These are phyloP conservation scores for Neospermospora avenae DNA, from an alignment of 2,329 filamentous ascomycete genomes.

Conservation along the genomic window DNA sequence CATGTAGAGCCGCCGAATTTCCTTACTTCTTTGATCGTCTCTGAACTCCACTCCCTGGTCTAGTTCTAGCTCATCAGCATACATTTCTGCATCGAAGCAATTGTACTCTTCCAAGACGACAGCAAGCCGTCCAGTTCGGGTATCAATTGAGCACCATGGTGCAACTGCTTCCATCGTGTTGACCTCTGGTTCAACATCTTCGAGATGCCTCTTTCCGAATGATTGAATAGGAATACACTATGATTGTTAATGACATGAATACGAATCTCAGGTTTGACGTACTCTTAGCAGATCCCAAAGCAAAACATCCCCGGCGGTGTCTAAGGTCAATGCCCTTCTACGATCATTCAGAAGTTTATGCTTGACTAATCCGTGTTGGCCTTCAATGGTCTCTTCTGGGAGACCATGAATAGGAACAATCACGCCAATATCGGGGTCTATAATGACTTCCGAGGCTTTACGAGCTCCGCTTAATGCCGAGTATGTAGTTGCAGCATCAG, in stretches of 20 bases:
- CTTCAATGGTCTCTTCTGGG: conserved; percentile 82
- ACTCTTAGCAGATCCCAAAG: conserved; percentile 92
- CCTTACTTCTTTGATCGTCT: conserved; percentile 88
- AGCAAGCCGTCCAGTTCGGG: conserved; percentile 85
- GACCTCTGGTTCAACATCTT: conserved; percentile 83
- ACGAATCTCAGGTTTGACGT: conserved; percentile 32
- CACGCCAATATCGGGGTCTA: conserved; percentile 45
- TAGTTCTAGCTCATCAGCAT: conserved; percentile 81
- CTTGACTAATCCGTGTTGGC: conserved; percentile 92
- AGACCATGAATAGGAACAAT: conserved; percentile 63
- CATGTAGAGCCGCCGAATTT: not conserved
- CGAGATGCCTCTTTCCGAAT: conserved; percentile 92
- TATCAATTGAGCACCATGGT: conserved; percentile 95
- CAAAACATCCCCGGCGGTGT: conserved; percentile 91
- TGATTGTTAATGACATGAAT: conserved; percentile 20
- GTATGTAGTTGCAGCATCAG: conserved; percentile 53
- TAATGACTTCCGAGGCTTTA: conserved; percentile 56
- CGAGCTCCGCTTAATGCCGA: conserved; percentile 46
- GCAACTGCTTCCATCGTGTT: conserved; percentile 88
- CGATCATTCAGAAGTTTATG: conserved; percentile 89
- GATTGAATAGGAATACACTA: conserved; percentile 82
- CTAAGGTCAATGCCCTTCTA: conserved; percentile 81
- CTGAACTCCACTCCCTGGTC: conserved; percentile 75
- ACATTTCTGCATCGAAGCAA: conserved; percentile 96
- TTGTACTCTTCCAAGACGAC: conserved; percentile 92